Evolutionary conservation across 768 basidiomycete species (phyloP).

Genomic region (Cantharellus cinnabarinus): DNA sequence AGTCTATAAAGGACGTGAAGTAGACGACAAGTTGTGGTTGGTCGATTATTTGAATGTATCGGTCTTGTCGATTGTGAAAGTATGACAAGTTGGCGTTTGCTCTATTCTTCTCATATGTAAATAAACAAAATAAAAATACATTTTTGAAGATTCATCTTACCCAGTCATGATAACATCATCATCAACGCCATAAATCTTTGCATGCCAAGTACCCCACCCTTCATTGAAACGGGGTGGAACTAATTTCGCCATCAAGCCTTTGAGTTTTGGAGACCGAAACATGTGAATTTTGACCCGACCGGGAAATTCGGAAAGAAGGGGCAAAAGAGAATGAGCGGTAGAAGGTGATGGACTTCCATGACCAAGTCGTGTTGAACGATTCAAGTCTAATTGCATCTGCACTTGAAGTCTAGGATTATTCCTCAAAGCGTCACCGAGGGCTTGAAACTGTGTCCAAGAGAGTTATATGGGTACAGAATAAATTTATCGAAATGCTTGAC

Average conservation of each 20-base stretch:
- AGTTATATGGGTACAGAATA: background rate
- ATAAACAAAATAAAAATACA: background rate
- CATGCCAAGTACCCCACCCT: conserved; percentile 98
- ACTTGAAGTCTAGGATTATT: conserved; percentile 42
- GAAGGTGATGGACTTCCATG: conserved; percentile 35
- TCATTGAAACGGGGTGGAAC: conserved; percentile 91
- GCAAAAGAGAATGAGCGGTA: conserved; percentile 29
- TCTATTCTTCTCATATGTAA: conserved; percentile 21
- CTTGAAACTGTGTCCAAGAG: conserved; percentile 32
- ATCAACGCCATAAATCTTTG: conserved; percentile 87
- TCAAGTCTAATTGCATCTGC: conserved; percentile 58
- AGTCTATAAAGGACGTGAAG: conserved; percentile 56
- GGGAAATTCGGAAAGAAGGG: conserved; percentile 52
- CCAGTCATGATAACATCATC: conserved; percentile 85
- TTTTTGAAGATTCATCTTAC: conserved; percentile 28
- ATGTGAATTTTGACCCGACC: conserved; percentile 55
- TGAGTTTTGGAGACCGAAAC: conserved; percentile 73
- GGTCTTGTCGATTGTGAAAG: conserved; percentile 87
- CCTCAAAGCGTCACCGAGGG: conserved; percentile 39
- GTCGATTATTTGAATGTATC: conserved; percentile 56
- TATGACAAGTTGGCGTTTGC: conserved; percentile 88
- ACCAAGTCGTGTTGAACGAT: conserved; percentile 59
- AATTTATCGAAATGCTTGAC: background rate
- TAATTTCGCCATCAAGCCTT: conserved; percentile 47
- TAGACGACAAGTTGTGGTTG: conserved; percentile 57